Evolutionary conservation across 2,329 filamentous ascomycete species (phyloP).

Genomic region (Tolypocladium ophioglossoides): DNA sequence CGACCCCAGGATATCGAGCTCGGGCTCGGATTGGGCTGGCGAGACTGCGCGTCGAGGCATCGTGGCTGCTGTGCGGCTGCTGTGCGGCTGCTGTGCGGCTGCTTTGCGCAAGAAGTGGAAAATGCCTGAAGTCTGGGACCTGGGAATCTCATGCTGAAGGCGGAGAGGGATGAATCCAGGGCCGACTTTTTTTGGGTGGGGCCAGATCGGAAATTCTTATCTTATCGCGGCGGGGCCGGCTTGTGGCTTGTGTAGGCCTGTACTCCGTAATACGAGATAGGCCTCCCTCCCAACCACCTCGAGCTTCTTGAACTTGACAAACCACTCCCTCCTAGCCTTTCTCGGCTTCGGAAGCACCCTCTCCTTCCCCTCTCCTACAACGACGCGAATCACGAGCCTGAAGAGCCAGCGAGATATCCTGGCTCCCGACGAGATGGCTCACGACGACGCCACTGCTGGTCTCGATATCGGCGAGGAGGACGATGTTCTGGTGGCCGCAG

Average conservation of each 20-base stretch:
- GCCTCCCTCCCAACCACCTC: background rate
- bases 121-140: background rate
- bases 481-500: conserved; percentile 71
- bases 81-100: background rate
- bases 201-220: conserved; percentile 14
- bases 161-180: background rate
- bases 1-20: conserved; percentile 78
- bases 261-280: too few species aligned
- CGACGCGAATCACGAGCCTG: background rate
- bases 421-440: conserved; percentile 20
- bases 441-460: conserved; percentile 15
- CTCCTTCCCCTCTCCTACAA: too few species aligned
- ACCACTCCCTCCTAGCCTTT: background rate
- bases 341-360: background rate
- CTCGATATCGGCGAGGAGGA: conserved; percentile 42
- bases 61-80: conserved; percentile 33
- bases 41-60: conserved; percentile 71
- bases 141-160: background rate
- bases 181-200: conserved; percentile 18
- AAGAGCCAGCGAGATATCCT: background rate
- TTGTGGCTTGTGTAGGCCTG: conserved; percentile 5
- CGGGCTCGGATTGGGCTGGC: conserved; percentile 76
- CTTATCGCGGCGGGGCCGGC: conserved; percentile 25
- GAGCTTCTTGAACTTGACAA: background rate
- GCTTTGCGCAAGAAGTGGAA: background rate